phyloP scores from a whole-genome alignment of 2,329 filamentous ascomycete species.

The Alternaria novae-zelandiae region DNA sequence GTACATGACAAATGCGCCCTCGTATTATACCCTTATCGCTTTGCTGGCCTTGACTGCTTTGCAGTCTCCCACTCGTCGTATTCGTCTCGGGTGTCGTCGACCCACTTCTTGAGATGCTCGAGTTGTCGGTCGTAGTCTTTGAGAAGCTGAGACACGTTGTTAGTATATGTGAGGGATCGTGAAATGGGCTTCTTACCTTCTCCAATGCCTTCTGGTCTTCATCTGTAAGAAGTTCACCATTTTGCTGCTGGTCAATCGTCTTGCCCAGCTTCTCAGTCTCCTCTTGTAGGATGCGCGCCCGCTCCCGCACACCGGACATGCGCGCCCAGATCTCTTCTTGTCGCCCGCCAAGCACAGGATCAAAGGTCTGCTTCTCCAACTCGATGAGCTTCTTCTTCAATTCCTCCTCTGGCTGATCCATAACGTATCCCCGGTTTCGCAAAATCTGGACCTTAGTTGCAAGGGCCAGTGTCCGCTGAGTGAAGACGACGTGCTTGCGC shows the following conservation, averaged over 20 bases:
- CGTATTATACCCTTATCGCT: conserved; percentile 24
- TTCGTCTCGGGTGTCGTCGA: conserved; percentile 65
- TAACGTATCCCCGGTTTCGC: conserved; percentile 79
- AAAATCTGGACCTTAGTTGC: conserved; percentile 82
- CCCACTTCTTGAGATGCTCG: conserved; percentile 72
- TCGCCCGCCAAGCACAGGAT: conserved; percentile 75
- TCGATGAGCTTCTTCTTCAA: conserved; percentile 73
- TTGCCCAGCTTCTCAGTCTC: conserved; percentile 73
- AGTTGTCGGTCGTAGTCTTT: conserved; percentile 84
- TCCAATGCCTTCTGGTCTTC: conserved; percentile 75
- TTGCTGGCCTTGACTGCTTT: conserved; percentile 33
- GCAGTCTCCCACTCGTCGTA: conserved; percentile 61
- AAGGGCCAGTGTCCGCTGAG: conserved; percentile 74
- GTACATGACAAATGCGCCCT: conserved; percentile 14
- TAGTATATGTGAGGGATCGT: conserved; percentile 3
- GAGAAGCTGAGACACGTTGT: conserved; percentile 63
- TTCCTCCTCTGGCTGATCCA: conserved; percentile 80
- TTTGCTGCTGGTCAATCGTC: conserved; percentile 54
- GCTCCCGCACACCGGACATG: conserved; percentile 75
- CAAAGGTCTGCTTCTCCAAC: conserved; percentile 73
- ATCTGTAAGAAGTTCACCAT: conserved; percentile 63
- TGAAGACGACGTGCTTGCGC: conserved; percentile 74
- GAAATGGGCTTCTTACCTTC: conserved; percentile 63
- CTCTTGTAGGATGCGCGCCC: conserved; percentile 73
- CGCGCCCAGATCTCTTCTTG: conserved; percentile 88